Evolutionary conservation across 139 green algal species (phyloP), one percentile per base, ranked within the genome.

Genomic region (Tetradesmus lagerheimii): DNA sequence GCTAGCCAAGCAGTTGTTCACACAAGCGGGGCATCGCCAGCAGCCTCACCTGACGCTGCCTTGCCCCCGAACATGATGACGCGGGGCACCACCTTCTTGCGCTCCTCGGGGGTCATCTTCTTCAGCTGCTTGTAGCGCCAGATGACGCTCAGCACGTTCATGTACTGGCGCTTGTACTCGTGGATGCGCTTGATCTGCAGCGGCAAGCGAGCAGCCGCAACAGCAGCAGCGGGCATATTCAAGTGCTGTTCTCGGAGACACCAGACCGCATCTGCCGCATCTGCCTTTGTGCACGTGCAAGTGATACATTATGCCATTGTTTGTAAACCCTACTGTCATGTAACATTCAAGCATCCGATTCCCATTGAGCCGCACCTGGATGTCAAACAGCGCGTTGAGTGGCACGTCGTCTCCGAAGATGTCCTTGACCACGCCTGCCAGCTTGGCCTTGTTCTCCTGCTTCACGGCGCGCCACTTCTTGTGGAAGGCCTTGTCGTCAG

Each of bases 91-190:
- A 94, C 92, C 89, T 96, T 86, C 81, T 95, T 95, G 74, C 97
- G 93, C 95, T 99, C 88, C 83, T 95, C 95, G 1, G 95, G 94
- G 25, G 88, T 95, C 97, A 99, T 98, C 67, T 92, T 92, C 93
- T 98, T 98, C 79, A 99, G 97, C 91, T 96, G 89, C 89, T 99
- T 96, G 93, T 99, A 99, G 47, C 96, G 95, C 83, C 94, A 94
- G 88, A 98, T 96, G 91, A 98, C 95, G 88, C 93, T 95, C 84
- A 99, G 93, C 82, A 99, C 90, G 91, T 99, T 99, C 41, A 99
- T 89, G 90, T 97, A 93, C 96, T 99, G 98, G 78, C 98, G 94
- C 97, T 99, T 99, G 96, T 99, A 99, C 95, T 99, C 98, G 94
- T 99, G 98, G 88, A 99, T 99, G 85, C 98, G 96, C 95, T 99